These are phyloP conservation scores for Phlegmacium glaucopus DNA, from an alignment of 768 basidiomycete species.

Conservation along the genomic window DNA sequence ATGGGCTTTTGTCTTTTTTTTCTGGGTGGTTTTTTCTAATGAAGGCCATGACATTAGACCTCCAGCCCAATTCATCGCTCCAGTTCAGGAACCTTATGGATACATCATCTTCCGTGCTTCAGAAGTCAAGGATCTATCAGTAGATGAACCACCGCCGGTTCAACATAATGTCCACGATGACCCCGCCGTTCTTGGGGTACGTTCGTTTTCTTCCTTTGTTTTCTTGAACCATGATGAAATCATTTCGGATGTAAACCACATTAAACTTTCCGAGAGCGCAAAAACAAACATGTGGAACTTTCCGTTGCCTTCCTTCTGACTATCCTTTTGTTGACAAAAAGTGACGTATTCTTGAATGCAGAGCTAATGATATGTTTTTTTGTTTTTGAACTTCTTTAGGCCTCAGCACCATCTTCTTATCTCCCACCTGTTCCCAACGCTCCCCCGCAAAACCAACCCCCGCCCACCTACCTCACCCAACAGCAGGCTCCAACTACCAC, in stretches of 20 bases:
- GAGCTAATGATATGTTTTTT: too few relatives aligned
- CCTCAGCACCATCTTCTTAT: too few relatives aligned
- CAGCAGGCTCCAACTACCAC: slow-evolving; percentile 22
- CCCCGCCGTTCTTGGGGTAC: slow-evolving; percentile 75
- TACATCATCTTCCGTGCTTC: slow-evolving; percentile 91
- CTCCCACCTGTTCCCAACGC: slow-evolving; percentile 9
- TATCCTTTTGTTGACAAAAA: neutral
- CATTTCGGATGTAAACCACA: slow-evolving; percentile 35
- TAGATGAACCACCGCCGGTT: slow-evolving; percentile 62
- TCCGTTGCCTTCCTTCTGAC: slow-evolving; percentile 66
- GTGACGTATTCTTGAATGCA: too few relatives aligned
- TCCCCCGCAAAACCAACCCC: slow-evolving; percentile 5
- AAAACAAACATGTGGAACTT: too few relatives aligned
- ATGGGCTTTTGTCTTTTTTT: slow-evolving; percentile 27
- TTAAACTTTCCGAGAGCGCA: slow-evolving; percentile 55
- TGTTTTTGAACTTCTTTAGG: too few relatives aligned
- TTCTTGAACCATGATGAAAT: slow-evolving; percentile 21
- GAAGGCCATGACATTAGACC: slow-evolving; percentile 40
- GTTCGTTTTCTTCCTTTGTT: slow-evolving; percentile 21
- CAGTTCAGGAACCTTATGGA: slow-evolving; percentile 78
- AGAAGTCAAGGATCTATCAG: slow-evolving; percentile 86
- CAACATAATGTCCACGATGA: slow-evolving; percentile 74
- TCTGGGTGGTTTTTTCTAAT: slow-evolving; percentile 2
- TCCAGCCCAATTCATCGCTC: slow-evolving; percentile 75
- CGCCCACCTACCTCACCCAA: slow-evolving; percentile 14